Evolutionary conservation across 805 yeast species (phyloP).

Genomic region (Millerago galiae): DNA sequence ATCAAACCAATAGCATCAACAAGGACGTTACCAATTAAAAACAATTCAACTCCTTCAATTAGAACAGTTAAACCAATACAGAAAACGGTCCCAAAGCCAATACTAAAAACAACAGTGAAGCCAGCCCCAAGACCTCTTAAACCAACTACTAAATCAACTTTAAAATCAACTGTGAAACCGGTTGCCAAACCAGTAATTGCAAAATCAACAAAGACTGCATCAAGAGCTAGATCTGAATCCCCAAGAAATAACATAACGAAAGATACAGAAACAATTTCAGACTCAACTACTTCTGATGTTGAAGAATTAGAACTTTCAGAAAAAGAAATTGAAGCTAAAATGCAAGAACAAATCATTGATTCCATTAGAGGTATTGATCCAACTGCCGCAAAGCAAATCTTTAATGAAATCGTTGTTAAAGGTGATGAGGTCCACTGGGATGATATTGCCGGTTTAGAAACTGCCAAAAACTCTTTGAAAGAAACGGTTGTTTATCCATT

Average conservation of each 20-base stretch:
- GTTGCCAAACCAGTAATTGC: not conserved
- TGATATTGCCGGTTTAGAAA: slow-evolving; percentile 88
- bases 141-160: not conserved
- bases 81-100: not conserved
- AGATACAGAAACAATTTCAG: slow-evolving; percentile 21
- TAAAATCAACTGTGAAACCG: slow-evolving; percentile 3
- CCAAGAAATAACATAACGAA: slow-evolving; percentile 13
- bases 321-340: slow-evolving; percentile 23
- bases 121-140: slow-evolving; percentile 5
- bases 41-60: not conserved
- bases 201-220: not conserved
- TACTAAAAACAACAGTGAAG: slow-evolving; percentile 5
- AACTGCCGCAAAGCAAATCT: slow-evolving; percentile 71
- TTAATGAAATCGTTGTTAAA: slow-evolving; percentile 81
- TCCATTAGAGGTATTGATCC: slow-evolving; percentile 65
- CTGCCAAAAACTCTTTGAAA: slow-evolving; percentile 81
- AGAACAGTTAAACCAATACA: not conserved
- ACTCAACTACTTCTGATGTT: slow-evolving; percentile 13
- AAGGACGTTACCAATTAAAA: not conserved
- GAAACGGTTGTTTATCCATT: slow-evolving; percentile 97
- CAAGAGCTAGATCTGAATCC: slow-evolving; percentile 17
- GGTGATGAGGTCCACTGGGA: slow-evolving; percentile 96
- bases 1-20: not conserved
- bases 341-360: slow-evolving; percentile 29
- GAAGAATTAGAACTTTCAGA: slow-evolving; percentile 23